Evolutionary conservation across 148 eudicot genomes (phyloP).

Genomic region (Vaccinium macrocarpon): DNA sequence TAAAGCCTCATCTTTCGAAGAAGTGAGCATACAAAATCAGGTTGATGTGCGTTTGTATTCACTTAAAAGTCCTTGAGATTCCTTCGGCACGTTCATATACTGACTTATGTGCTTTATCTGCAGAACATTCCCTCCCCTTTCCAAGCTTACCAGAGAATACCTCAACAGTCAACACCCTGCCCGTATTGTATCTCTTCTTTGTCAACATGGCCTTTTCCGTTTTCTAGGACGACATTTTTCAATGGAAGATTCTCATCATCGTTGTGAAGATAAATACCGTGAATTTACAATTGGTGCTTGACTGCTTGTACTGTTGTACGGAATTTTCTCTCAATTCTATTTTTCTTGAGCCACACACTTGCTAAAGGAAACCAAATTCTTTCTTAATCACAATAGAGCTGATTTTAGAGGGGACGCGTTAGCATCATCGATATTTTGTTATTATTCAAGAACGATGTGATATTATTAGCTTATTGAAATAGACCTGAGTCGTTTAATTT

Average conservation of each 20-base stretch:
- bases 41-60: not conserved
- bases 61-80: not conserved
- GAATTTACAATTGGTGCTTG: too few species aligned
- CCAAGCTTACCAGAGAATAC: not conserved
- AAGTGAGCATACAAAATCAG: slow-evolving; percentile 30
- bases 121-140: not conserved
- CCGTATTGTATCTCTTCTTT: not conserved
- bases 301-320: not conserved
- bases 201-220: not conserved
- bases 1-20: slow-evolving; percentile 56
- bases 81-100: not conserved
- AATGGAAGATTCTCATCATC: not conserved
- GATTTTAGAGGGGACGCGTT: not conserved
- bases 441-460: not conserved
- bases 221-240: not conserved
- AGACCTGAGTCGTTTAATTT: too few species aligned
- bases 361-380: not conserved
- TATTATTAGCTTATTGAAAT: not conserved
- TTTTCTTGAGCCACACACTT: not conserved
- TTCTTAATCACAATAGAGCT: not conserved
- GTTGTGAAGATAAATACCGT: too few species aligned
- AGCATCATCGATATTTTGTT: not conserved
- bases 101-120: not conserved
- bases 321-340: not conserved
- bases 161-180: not conserved